Base-by-base conservation (phyloP, 2,329 filamentous ascomycete species). In the Colletotrichum orchidophilum region DNA sequence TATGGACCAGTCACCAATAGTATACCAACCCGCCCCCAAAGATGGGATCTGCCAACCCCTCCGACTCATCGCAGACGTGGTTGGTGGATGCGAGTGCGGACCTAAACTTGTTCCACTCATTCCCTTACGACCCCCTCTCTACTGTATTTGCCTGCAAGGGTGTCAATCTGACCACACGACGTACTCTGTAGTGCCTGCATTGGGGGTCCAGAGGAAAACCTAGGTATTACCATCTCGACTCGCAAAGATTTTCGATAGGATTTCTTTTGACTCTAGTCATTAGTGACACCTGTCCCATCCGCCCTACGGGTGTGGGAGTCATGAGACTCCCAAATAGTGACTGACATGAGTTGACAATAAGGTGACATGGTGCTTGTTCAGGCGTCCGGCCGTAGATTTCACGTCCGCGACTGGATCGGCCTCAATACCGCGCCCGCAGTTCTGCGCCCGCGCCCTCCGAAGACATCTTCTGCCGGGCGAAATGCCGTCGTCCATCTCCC, bases 381-480 rank as follows among this genome's bases (percentile, higher is more conserved):
- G 33, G 26, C 13, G 59, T 18, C 49, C 59, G 46, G 29, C 53
- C 46, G 49, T 54, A 26, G 33, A 66, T 42, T n/a, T 27, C 55
- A 33, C 39, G 50, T 33, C 29, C 49, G 52, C 58, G 33, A 58
- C 64, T 62, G 35, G 55, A 46, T 63, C 63, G 68, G 68, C 63
- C 42, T 50, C 59, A 49, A 21, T 50, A 9, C 66, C 53, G 66
- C 65, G 69, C 64, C 64, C 69, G 64, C 64, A 71, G 11, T 13
- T 63, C 31, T 71, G 54, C 69, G 59, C 59, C 69, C 69, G 59
- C 66, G 66, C 54, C 24, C 27, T 64, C 69, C 58, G 64, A 46
- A 57, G 42, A 66, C 57, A 6, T 42, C 21, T 61, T 27, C 26
- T 50, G 13, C 24, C 33, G 35, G 33, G 49, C 57, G 29, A 50